Evolutionary conservation across 441 rosid genomes (phyloP).

Genomic region (Populus hybrid): DNA sequence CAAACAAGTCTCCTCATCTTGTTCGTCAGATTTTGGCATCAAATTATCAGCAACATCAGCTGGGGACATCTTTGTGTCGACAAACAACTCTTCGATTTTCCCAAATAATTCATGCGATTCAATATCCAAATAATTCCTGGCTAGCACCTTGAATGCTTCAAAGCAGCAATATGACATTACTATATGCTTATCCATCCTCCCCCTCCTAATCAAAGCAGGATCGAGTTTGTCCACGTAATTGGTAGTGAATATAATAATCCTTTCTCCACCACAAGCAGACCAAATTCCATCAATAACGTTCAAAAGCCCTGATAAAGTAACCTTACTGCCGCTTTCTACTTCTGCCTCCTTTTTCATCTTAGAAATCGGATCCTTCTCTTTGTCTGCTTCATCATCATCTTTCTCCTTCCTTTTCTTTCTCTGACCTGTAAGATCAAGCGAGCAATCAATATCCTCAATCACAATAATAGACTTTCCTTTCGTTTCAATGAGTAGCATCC

Average conservation of each 20-base stretch:
- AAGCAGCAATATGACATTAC: conserved; percentile 24
- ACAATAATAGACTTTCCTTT: conserved; percentile 16
- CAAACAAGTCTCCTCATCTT: conserved; percentile 18
- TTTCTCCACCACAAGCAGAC: conserved; percentile 31
- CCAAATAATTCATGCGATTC: conserved; percentile 7
- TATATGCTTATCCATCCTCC: conserved; percentile 28
- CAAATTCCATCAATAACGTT: conserved; percentile 24
- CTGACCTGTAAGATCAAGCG: conserved; percentile 23
- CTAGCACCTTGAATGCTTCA: conserved; percentile 22
- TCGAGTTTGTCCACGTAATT: conserved; percentile 26
- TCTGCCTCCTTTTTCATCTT: conserved; percentile 15
- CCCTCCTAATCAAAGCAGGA: conserved; percentile 26
- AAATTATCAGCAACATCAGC: conserved; percentile 22
- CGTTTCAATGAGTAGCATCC: conserved; percentile 18
- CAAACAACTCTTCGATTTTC: conserved; percentile 3
- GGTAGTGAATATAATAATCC: conserved; percentile 24
- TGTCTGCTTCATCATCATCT: neutral
- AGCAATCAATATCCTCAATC: conserved; percentile 25
- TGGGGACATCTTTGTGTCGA: conserved; percentile 8
- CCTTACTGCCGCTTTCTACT: conserved; percentile 10
- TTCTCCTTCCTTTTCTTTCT: conserved; percentile 14
- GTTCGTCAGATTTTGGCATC: conserved; percentile 21
- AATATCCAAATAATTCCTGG: conserved; percentile 23
- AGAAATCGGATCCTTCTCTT: conserved; percentile 1
- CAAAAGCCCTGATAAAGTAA: conserved; percentile 19